Base-by-base conservation (phyloP, 1,139 yeast genomes). In the Debaryomyces sp. region DNA sequence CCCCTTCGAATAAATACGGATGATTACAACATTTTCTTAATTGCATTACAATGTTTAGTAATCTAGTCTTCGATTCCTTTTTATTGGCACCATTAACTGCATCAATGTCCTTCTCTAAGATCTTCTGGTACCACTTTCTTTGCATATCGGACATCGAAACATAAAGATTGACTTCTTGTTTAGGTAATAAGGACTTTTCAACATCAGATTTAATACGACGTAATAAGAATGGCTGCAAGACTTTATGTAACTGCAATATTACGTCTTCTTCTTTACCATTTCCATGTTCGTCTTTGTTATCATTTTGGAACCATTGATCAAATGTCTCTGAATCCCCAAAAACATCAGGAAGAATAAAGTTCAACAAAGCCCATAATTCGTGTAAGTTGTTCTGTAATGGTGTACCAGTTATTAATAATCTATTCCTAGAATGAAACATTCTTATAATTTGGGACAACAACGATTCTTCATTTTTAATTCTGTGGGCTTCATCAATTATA, bases 161-260 rank as follows among this genome's bases (percentile, higher is more conserved):
- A 60, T 87, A 87, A 23, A 87, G 77, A 54, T 86, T 87, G 56
- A 85, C 64, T 67, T 87, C 95, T 53, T 84, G 79, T 58, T 87
- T 87, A 6, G 95, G 95, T 50, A 87, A 68, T 40, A 87, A 71
- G 0, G 90, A 84, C 56, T 86, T 87, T 62, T 87, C 95, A 17
- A 87, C 95, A 56, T 87, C 95, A 12, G 89, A 78, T 59, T 87
- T 87, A 54, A 87, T 82, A 68, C 95, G 80, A 64, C 95, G 79
- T 53, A 87, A 71, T 41, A 87, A 70, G 60, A 87, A 87, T 6
- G 95, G 95, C 51, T 84, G 81, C 51, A 92, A 75, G 5, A 94
- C 97, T 58, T 91, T 87, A 70, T 92, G 98, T 44, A 94, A 73
- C 68, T 94, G 98, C 57, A 85, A 84, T 18, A 94, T 89, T 4